These are phyloP conservation scores for Alternaria sp. DNA, from an alignment of 2,329 filamentous ascomycete genomes.

Conservation along the genomic window DNA sequence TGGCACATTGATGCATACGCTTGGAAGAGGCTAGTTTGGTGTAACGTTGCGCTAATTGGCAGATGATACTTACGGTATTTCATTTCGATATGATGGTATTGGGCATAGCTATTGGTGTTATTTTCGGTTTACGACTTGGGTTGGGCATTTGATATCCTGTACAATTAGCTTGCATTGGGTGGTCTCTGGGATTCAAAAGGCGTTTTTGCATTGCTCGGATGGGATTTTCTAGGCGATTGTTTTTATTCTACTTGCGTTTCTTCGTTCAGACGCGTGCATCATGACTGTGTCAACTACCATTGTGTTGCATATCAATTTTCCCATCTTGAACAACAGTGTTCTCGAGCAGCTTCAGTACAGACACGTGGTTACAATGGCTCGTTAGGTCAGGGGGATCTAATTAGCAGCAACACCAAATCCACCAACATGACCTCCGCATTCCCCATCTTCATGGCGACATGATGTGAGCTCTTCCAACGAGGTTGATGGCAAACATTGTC, in stretches of 20 bases:
- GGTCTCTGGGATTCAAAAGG: conserved; percentile 1
- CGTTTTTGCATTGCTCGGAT: not conserved
- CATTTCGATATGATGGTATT: conserved; percentile 21
- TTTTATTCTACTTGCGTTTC: not conserved
- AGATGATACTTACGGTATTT: conserved; percentile 21
- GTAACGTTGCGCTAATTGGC: conserved; percentile 25
- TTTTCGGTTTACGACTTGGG: conserved; percentile 26
- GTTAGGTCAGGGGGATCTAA: conserved; percentile 7
- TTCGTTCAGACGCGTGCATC: not conserved
- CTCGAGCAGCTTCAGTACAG: not conserved
- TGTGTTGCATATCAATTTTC: not conserved
- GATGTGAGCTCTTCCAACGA: conserved; percentile 14
- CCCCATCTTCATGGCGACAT: conserved; percentile 10
- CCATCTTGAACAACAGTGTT: not conserved
- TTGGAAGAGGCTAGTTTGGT: conserved; percentile 20
- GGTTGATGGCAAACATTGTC: conserved; percentile 3
- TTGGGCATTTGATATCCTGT: conserved; percentile 50
- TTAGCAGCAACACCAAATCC: conserved; percentile 9
- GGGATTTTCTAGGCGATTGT: not conserved
- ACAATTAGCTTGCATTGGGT: conserved; percentile 37
- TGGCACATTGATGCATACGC: conserved; percentile 14
- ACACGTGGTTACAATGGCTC: not conserved
- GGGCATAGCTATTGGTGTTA: conserved; percentile 32
- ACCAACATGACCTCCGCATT: conserved; percentile 23
- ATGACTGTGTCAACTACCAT: not conserved